phyloP scores from a whole-genome alignment of 2,329 filamentous ascomycete genomes.

The Fusarium cyanostomum region DNA sequence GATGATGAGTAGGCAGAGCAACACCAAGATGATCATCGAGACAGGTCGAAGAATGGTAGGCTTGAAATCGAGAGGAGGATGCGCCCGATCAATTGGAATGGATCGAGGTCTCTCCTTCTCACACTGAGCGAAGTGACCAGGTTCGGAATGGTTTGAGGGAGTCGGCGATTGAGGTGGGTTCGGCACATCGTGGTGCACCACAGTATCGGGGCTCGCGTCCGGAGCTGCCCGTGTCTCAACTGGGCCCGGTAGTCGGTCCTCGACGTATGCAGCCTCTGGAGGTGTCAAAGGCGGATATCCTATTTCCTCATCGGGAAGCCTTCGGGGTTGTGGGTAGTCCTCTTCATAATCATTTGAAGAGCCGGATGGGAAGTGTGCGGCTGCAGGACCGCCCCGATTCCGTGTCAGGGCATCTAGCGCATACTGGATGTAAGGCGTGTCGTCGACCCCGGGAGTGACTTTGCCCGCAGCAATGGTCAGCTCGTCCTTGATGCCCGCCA shows the following conservation, averaged over 20 bases:
- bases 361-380: conserved; percentile 59
- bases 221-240: conserved; percentile 27
- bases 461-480: conserved; percentile 60
- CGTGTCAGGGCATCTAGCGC: conserved; percentile 88
- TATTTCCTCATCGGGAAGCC: conserved; percentile 29
- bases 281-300: conserved; percentile 32
- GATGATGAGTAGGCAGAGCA: conserved; percentile 75
- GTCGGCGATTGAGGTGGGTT: conserved; percentile 20
- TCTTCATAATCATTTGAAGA: conserved; percentile 46
- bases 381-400: conserved; percentile 69
- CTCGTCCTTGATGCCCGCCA: conserved; percentile 60
- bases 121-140: conserved; percentile 21
- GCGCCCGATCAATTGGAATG: conserved; percentile 50
- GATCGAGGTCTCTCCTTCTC: conserved; percentile 48
- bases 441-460: conserved; percentile 81
- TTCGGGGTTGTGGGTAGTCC: conserved; percentile 42
- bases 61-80: conserved; percentile 71
- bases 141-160: conserved; percentile 25
- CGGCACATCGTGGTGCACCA: conserved; percentile 28
- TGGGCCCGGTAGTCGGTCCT: conserved; percentile 40
- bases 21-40: conserved; percentile 68
- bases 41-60: conserved; percentile 75
- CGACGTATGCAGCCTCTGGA: conserved; percentile 43
- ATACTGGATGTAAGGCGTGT: conserved; percentile 88
- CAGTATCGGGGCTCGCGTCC: conserved; percentile 33